Evolutionary conservation across 768 basidiomycete genomes (phyloP).

Genomic region (Mycena chlorophos): DNA sequence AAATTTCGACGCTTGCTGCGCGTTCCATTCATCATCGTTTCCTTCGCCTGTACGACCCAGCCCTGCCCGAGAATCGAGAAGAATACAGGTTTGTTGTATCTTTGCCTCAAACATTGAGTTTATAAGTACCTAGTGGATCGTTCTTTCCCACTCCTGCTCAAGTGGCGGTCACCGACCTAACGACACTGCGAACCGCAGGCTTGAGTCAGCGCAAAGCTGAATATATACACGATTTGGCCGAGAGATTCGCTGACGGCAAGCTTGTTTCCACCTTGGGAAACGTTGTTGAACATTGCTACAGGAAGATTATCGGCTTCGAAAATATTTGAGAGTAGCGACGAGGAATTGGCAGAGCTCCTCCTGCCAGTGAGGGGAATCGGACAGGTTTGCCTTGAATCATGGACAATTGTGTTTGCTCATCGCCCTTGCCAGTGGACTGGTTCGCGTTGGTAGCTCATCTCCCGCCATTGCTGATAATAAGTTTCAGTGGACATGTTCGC

Average conservation of each 20-base stretch:
- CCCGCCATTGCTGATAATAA: conserved; percentile 39
- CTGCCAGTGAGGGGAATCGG: conserved; percentile 82
- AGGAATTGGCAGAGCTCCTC: conserved; percentile 73
- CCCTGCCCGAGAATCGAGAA: conserved; percentile 65
- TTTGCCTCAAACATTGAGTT: conserved; percentile 8
- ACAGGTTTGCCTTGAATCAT: conserved; percentile 43
- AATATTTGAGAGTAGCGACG: conserved; percentile 68
- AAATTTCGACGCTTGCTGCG: conserved; percentile 87
- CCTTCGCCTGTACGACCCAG: conserved; percentile 69
- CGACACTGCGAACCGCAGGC: conserved; percentile 69
- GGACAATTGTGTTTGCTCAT: conserved; percentile 2
- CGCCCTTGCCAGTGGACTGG: not conserved
- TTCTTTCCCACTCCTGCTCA: conserved; percentile 73
- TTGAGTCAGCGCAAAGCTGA: conserved; percentile 85
- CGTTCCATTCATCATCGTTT: conserved; percentile 81
- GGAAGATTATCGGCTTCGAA: conserved; percentile 72
- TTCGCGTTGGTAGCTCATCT: conserved; percentile 10
- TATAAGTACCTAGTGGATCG: conserved; percentile 24
- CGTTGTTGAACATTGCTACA: not conserved
- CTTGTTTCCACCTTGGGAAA: not conserved
- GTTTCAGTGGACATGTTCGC: conserved; percentile 85
- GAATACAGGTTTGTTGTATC: conserved; percentile 46
- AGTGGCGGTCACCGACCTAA: conserved; percentile 60
- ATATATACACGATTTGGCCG: conserved; percentile 80
- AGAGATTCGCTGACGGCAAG: conserved; percentile 68